Conservation (phyloP, 352 stramenopile genomes). For the Phytophthora crassamura region DNA sequence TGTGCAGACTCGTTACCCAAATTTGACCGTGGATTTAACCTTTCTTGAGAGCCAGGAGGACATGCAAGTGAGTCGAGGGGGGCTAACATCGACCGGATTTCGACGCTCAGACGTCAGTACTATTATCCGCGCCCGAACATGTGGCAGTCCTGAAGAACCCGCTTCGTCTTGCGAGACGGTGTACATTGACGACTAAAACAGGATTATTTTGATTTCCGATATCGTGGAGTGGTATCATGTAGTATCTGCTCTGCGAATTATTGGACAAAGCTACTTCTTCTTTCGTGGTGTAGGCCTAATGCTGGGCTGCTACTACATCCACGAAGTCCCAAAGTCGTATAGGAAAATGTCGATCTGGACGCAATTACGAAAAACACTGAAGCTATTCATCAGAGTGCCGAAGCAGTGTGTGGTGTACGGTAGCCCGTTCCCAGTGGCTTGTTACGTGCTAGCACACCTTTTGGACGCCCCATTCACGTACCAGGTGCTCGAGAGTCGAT, state of each 20-base stretch:
- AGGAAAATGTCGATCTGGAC: not conserved
- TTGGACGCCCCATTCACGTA: constrained; percentile 48
- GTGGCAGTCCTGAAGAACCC: not conserved
- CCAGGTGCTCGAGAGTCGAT: constrained; percentile 30
- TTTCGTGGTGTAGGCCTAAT: constrained; percentile 28
- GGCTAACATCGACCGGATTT: constrained; percentile 2
- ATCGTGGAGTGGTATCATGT: constrained; percentile 32
- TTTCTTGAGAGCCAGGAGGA: constrained; percentile 25
- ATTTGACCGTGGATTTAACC: constrained; percentile 11
- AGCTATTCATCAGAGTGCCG: constrained; percentile 40
- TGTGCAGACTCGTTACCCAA: constrained; percentile 5
- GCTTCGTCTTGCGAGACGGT: constrained; percentile 28
- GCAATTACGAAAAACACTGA: constrained; percentile 1
- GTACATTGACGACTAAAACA: constrained; percentile 43
- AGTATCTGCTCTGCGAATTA: constrained; percentile 21
- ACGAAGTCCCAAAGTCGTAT: not conserved
- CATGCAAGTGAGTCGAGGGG: constrained; percentile 4
- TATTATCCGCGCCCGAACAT: constrained; percentile 17
- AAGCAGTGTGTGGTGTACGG: constrained; percentile 55
- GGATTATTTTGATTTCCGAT: constrained; percentile 23
- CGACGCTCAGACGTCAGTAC: constrained; percentile 11
- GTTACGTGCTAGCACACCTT: constrained; percentile 48
- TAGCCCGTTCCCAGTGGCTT: constrained; percentile 43
- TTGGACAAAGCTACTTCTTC: constrained; percentile 45
- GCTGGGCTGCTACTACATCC: constrained; percentile 20